Conservation (phyloP, 306 rosid genomes). For the Morella rubra region DNA sequence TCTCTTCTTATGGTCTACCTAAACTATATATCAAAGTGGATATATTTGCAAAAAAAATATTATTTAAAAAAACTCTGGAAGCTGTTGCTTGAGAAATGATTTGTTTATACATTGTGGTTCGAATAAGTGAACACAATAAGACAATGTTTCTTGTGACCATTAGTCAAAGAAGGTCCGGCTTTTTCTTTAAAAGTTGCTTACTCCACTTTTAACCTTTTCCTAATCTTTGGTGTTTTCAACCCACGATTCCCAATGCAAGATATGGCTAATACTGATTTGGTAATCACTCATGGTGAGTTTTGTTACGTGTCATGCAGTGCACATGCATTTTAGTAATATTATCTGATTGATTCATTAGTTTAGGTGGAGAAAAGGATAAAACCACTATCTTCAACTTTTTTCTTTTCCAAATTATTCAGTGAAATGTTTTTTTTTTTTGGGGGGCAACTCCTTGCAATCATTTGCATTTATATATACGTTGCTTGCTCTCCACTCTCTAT, state of each 20-base stretch:
- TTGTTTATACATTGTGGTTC: neutral
- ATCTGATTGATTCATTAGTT: slow-evolving; percentile 18
- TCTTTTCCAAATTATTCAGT: neutral
- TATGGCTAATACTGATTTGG: slow-evolving; percentile 28
- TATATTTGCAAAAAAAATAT: no score
- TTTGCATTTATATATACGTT: slow-evolving; percentile 23
- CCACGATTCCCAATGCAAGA: slow-evolving; percentile 3
- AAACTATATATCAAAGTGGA: neutral
- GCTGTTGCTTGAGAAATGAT: neutral
- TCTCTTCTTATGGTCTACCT: no score
- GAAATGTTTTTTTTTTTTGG: slow-evolving; percentile 1
- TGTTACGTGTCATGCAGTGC: slow-evolving; percentile 37
- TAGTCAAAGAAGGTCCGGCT: neutral
- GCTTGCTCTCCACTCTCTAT: slow-evolving; percentile 21
- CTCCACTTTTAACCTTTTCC: neutral
- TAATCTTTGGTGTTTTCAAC: neutral
- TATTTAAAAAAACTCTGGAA: no score
- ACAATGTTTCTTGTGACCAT: neutral
- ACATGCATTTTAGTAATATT: slow-evolving; percentile 3
- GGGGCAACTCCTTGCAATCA: slow-evolving; percentile 23
- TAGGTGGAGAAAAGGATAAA: slow-evolving; percentile 27
- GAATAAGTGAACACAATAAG: neutral
- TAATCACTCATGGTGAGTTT: slow-evolving; percentile 32
- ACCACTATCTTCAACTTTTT: slow-evolving; percentile 34
- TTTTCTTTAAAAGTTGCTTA: neutral